These are phyloP conservation scores for Brasilioporus rufonigricans DNA, from an alignment of 768 basidiomycete species.

Conservation along the genomic window DNA sequence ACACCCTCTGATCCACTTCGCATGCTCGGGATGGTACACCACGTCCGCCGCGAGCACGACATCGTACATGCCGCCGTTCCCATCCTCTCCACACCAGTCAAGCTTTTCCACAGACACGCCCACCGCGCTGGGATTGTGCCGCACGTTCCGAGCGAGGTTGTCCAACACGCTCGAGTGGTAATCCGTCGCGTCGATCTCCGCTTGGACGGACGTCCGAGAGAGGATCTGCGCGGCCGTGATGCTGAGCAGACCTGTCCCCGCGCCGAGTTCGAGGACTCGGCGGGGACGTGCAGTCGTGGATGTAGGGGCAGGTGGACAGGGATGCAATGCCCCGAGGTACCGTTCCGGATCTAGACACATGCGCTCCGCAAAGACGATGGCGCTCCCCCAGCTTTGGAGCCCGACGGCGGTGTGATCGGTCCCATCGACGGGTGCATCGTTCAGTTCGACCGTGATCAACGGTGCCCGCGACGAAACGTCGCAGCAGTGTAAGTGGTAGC, in stretches of 20 bases:
- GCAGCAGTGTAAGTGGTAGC: background rate
- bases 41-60: slow-evolving; percentile 78
- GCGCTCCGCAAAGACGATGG: slow-evolving; percentile 65
- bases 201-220: slow-evolving; percentile 5
- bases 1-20: slow-evolving; percentile 64
- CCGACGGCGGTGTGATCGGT: slow-evolving; percentile 79
- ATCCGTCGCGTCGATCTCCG: slow-evolving; percentile 65
- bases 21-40: slow-evolving; percentile 70
- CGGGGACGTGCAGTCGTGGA: slow-evolving; percentile 16
- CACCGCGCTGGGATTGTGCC: slow-evolving; percentile 42
- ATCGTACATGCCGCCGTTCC: slow-evolving; percentile 43
- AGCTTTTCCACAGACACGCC: slow-evolving; percentile 48
- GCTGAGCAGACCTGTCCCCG: slow-evolving; percentile 82
- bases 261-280: slow-evolving; percentile 76
- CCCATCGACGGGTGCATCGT: slow-evolving; percentile 59
- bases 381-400: slow-evolving; percentile 82
- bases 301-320: background rate
- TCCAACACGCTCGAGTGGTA: slow-evolving; percentile 72
- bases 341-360: slow-evolving; percentile 49
- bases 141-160: slow-evolving; percentile 63
- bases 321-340: slow-evolving; percentile 34
- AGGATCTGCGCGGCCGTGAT: slow-evolving; percentile 58
- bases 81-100: slow-evolving; percentile 33
- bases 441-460: slow-evolving; percentile 52
- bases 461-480: background rate